Evolutionary conservation across 2,329 filamentous ascomycete species (phyloP), one percentile per base, ranked within the genome.

Genomic region (Pseudogymnoascus sp.): DNA sequence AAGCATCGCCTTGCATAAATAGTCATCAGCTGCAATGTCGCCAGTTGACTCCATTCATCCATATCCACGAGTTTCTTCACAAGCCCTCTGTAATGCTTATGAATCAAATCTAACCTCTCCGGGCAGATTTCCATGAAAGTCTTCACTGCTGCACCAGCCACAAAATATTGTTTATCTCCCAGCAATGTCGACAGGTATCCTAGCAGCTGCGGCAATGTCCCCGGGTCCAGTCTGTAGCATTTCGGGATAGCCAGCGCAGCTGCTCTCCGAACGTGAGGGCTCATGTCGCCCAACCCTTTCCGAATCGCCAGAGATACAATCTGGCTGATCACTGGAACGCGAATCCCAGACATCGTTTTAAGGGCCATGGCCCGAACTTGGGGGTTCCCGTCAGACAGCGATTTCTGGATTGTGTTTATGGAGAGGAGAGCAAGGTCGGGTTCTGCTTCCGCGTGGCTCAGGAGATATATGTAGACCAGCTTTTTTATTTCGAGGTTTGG

Each of bases 401-500:
- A 96, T 77, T 97, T 97, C 74, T 99, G 95, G 70, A 99, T 97
- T 6, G 95, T 96, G 77, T 99, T 99, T 83, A 99, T 97, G 65
- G 93, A 96, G 50, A 99, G 83, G 38, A 99, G 83, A 19, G 95
- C 93, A 53, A 97, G 89, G 76, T 99, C 95, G 64, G 93, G 95
- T 73, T 97, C 95, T 67, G 92, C 87, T 75, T 97, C 95, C 74
- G 95, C 95, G 82, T 99, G 93, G 74, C 96, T 91, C 65, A 97
- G 88, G 66, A 99, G 87, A 77, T 97, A 99, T 74, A 97, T 96
- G 80, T 99, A 99, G 67, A 99, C 95, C 63, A 99, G 86, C 76
- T 97, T 97, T 78, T 97, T 96, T 76, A 97, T 93, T 72, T 96
- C 92, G 71, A 97, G 83, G 71, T 92, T 96, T 13, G 93, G 89